Evolutionary conservation across 305 asterid species (phyloP).

Genomic region (Coffea humblotiana): DNA sequence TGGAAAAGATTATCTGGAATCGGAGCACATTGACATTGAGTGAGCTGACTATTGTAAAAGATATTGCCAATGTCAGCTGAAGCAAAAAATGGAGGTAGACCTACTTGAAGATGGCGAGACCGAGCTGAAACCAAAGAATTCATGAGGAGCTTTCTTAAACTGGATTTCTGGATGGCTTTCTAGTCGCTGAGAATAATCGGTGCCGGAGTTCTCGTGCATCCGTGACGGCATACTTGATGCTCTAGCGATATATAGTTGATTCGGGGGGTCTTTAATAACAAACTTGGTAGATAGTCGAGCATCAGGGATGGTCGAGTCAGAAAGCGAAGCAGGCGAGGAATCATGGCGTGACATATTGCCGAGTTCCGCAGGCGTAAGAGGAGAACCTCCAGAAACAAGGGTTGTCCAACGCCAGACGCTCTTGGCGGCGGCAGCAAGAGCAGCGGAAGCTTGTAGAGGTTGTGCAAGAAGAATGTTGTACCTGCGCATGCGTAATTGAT

Average conservation of each 20-base stretch:
- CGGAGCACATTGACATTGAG: too few species aligned
- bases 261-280: conserved; percentile 14
- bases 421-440: conserved; percentile 57
- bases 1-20: too few species aligned
- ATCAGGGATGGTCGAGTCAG: conserved; percentile 6
- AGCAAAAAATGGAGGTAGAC: too few species aligned
- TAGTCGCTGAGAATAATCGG: conserved; percentile 21
- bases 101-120: too few species aligned
- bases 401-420: conserved; percentile 57
- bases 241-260: conserved; percentile 24
- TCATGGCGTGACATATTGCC: background rate
- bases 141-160: background rate
- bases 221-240: conserved; percentile 25
- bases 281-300: conserved; percentile 4
- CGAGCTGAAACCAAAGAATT: too few species aligned
- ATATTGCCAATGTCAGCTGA: too few species aligned
- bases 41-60: too few species aligned
- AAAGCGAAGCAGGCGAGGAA: background rate
- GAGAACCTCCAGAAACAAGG: conserved; percentile 40
- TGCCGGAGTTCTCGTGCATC: conserved; percentile 17
- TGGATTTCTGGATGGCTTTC: conserved; percentile 22
- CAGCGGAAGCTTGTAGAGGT: conserved; percentile 44
- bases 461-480: conserved; percentile 60
- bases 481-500: conserved; percentile 53
- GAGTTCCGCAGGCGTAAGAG: conserved; percentile 19